Base-by-base conservation (phyloP, 768 basidiomycete genomes). In the Tricholoma terreum region DNA sequence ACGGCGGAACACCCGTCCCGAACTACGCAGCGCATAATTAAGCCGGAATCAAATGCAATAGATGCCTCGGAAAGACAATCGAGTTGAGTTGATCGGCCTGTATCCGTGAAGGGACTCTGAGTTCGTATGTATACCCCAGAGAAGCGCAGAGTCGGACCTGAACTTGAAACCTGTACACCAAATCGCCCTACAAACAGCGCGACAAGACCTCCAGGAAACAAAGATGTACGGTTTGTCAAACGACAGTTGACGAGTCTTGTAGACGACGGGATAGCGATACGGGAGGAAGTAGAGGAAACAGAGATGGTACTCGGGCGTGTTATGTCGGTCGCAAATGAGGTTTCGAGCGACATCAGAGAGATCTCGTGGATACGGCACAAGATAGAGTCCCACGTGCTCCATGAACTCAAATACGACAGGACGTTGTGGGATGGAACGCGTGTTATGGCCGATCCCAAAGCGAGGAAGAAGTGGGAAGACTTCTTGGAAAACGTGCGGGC, bases 361-460 rank as follows among this genome's bases (percentile, higher is more conserved):
- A 46, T 68, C 3, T 22, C 59, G 11, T 64, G 59, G 50, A 56
- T 60, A 43, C 62, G 65, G 22, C 30, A 59, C 22, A 50, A 50
- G n/a, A 12, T 64, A 36, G 63, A 69, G 50, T 27, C 31, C 11
- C 30, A 56, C 34, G 52, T 69, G 8, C 43, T 63, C 4, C 49
- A 54, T 22, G 40, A 54, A 46, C 58, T 73, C 62, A 71, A 70
- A 54, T 34, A 59, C 4, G 64, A 69, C 52, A 56, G 52, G 50
- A 58, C 58, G 19, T 36, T 70, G n/a, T 67, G 66, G 65, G 72
- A 75, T 58, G 73, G 72, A 50, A 70, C 69, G 11, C 49, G 36
- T 21, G 36, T 58, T 11, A 63, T 70, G 66, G 45, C 59, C 10
- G 56, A 55, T 31, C 56, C 53, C 30, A 52, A 56, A 8, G 52